Evolutionary conservation across 352 stramenopile species (phyloP).

Genomic region (Thraustochytrium striatum): DNA sequence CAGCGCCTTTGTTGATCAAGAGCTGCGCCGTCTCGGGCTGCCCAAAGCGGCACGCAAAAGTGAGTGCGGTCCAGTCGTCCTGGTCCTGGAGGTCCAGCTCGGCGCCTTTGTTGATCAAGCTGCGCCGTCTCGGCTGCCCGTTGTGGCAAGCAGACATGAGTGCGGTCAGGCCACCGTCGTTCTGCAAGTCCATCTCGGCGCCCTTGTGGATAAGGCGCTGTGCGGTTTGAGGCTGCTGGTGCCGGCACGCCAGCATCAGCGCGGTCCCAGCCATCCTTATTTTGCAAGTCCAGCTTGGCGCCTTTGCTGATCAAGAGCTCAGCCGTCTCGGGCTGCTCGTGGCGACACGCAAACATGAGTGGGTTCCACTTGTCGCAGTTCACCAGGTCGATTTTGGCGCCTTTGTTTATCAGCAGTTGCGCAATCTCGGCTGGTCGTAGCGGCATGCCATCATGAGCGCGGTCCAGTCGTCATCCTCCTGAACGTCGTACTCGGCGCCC

Average conservation of each 20-base stretch:
- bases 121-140: not conserved
- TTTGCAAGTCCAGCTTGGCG: not conserved
- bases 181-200: not conserved
- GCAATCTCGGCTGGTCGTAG: slow-evolving; percentile 12
- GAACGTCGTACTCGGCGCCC: not conserved
- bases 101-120: not conserved
- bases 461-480: slow-evolving; percentile 25
- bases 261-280: not conserved
- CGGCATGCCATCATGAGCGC: slow-evolving; percentile 38
- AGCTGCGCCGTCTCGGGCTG: not conserved
- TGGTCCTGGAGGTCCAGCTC: not conserved
- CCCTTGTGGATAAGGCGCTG: slow-evolving; percentile 11
- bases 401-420: not conserved
- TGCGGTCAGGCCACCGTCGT: not conserved
- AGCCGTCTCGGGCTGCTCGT: not conserved
- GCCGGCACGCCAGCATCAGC: slow-evolving; percentile 3
- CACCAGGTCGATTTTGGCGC: not conserved
- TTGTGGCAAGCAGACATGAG: not conserved
- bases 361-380: not conserved
- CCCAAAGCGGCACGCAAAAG: not conserved
- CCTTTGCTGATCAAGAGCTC: not conserved
- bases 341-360: slow-evolving; percentile 14
- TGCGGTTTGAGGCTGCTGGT: not conserved
- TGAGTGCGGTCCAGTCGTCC: not conserved
- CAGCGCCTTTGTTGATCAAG: not conserved